phyloP scores from a whole-genome alignment of 495 filamentous ascomycete genomes.

The Hypomontagnella submonticulosa region DNA sequence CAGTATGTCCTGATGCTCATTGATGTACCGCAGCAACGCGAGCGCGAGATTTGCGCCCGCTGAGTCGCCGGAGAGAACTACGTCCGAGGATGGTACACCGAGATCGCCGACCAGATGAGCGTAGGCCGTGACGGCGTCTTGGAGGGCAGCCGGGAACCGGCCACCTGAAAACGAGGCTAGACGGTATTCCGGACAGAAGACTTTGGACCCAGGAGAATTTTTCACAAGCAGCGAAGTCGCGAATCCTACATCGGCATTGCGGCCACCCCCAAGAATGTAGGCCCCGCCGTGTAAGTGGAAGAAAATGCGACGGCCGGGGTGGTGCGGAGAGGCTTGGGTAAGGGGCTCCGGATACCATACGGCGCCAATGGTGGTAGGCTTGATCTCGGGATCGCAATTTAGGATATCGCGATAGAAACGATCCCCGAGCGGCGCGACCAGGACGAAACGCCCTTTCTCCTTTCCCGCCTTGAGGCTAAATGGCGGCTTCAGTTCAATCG shows the following conservation, averaged over 20 bases:
- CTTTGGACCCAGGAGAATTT: conserved; percentile 26
- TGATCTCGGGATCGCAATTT: conserved; percentile 18
- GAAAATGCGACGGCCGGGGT: conserved; percentile 40
- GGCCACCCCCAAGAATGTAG: conserved; percentile 54
- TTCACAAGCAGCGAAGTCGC: conserved; percentile 26
- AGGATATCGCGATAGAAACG: conserved; percentile 24
- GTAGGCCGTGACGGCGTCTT: conserved; percentile 58
- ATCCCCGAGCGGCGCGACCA: conserved; percentile 40
- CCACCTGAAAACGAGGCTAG: conserved; percentile 44
- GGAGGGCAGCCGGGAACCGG: conserved; percentile 56
- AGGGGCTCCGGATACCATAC: conserved; percentile 16
- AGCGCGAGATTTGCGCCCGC: conserved; percentile 45
- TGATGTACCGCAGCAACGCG: conserved; percentile 52
- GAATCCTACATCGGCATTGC: conserved; percentile 47
- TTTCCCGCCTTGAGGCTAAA: conserved; percentile 44
- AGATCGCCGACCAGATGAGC: conserved; percentile 49
- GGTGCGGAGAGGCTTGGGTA: conserved; percentile 4
- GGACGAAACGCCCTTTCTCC: conserved; percentile 48
- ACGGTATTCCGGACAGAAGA: conserved; percentile 52
- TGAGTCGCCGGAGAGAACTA: conserved; percentile 44
- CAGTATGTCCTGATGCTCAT: conserved; percentile 19
- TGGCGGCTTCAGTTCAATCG: conserved; percentile 39
- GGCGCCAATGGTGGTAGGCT: conserved; percentile 8
- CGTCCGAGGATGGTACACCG: conserved; percentile 39
- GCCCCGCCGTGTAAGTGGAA: conserved; percentile 64